Evolutionary conservation across 495 filamentous ascomycete species (phyloP).

Genomic region (Penicillium lividum): DNA sequence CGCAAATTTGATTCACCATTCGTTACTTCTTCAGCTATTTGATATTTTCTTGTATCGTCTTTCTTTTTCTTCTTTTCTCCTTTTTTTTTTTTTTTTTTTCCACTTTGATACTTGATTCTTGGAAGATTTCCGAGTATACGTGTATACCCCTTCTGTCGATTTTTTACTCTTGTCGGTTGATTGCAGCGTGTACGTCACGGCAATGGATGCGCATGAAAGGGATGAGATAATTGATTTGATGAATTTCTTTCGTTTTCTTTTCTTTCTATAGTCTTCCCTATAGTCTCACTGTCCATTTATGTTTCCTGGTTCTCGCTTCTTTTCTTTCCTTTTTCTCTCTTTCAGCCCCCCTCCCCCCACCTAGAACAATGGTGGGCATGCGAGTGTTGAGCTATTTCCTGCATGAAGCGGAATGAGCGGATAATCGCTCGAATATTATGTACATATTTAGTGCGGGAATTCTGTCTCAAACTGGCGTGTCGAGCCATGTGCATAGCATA

Average conservation of each 20-base stretch:
- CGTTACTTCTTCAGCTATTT: neutral
- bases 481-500: conserved; percentile 22
- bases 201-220: conserved; percentile 19
- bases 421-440: conserved; percentile 8
- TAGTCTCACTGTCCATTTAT: neutral
- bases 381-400: conserved; percentile 7
- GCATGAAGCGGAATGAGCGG: conserved; percentile 21
- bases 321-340: neutral
- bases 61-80: conserved; percentile 1
- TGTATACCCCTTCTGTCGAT: conserved; percentile 18
- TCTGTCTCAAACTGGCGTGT: conserved; percentile 17
- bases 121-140: conserved; percentile 17
- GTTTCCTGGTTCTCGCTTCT: neutral
- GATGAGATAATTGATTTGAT: conserved; percentile 14
- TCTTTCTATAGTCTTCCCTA: neutral
- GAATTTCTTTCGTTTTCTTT: conserved; percentile 12
- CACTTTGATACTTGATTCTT: neutral
- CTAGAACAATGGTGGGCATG: neutral
- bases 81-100: conserved; percentile 5
- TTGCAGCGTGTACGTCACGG: conserved; percentile 17
- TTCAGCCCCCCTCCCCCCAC: neutral
- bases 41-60: conserved; percentile 1
- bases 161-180: conserved; percentile 12
- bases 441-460: conserved; percentile 23
- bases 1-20: conserved; percentile 26